phyloP scores from a whole-genome alignment of 495 filamentous ascomycete genomes.

The Daldinia decipiens region DNA sequence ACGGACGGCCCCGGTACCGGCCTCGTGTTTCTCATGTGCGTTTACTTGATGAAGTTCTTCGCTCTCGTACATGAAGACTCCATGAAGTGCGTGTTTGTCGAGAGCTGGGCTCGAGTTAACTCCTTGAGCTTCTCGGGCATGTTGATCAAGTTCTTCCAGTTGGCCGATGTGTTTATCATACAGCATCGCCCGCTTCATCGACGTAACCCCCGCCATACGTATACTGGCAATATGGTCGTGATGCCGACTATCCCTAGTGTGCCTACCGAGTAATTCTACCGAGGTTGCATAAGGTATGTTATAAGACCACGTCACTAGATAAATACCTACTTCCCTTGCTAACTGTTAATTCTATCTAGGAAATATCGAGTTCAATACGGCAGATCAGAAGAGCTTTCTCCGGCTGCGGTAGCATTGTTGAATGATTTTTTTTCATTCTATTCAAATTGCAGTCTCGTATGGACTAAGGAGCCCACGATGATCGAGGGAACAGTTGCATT shows the following conservation, averaged over 20 bases:
- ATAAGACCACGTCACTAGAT: background rate
- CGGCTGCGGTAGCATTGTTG: background rate
- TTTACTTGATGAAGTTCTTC: slow-evolving; percentile 72
- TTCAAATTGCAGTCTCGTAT: background rate
- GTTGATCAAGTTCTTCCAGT: slow-evolving; percentile 61
- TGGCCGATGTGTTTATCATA: slow-evolving; percentile 57
- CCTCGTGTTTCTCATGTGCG: slow-evolving; percentile 78
- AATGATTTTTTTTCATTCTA: background rate
- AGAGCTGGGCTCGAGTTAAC: slow-evolving; percentile 88
- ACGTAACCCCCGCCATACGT: slow-evolving; percentile 5
- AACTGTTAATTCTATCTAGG: background rate
- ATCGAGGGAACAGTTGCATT: background rate
- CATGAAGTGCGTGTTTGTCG: slow-evolving; percentile 80
- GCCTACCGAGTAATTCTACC: background rate
- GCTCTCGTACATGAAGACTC: slow-evolving; percentile 51
- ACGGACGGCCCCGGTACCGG: slow-evolving; percentile 91
- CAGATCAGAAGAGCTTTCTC: background rate
- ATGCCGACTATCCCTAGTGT: slow-evolving; percentile 22
- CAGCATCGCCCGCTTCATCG: slow-evolving; percentile 50
- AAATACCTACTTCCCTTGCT: background rate
- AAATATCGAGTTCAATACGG: background rate
- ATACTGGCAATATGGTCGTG: slow-evolving; percentile 36
- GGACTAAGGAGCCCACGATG: background rate
- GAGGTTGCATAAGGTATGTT: background rate
- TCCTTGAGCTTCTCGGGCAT: slow-evolving; percentile 83